Percentiles rank a stretch among this genome's conserved stretches.
Evolutionary conservation across 768 basidiomycete genomes (phyloP).

Genomic region (Mycena sanguinolenta): DNA sequence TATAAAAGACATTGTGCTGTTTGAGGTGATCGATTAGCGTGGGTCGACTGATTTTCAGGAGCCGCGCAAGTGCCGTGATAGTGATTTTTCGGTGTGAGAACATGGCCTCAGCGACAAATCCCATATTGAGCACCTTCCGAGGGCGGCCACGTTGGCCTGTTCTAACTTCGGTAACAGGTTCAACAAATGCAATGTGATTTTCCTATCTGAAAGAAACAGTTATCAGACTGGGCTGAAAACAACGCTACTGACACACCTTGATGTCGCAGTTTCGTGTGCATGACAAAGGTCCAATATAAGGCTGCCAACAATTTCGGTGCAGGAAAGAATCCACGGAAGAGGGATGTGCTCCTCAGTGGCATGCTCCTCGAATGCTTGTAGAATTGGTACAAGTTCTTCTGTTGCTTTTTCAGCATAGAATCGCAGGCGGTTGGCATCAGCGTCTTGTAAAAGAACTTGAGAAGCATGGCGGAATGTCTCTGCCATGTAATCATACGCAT

Average conservation of each 20-base stretch:
- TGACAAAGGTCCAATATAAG: slow-evolving; percentile 1
- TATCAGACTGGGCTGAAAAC: too few species aligned
- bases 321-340: background rate
- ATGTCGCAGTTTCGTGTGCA: background rate
- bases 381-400: slow-evolving; percentile 5
- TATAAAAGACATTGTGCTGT: background rate
- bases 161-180: background rate
- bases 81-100: background rate
- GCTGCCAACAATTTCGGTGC: background rate
- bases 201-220: background rate
- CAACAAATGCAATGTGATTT: background rate
- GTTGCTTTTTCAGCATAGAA: slow-evolving; percentile 2
- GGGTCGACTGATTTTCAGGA: background rate
- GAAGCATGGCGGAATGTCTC: slow-evolving; percentile 7
- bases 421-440: slow-evolving; percentile 1
- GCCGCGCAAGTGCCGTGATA: background rate
- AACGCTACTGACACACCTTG: background rate
- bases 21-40: slow-evolving; percentile 13
- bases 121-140: background rate
- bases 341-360: background rate
- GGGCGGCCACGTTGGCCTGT: slow-evolving; percentile 10
- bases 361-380: slow-evolving; percentile 3
- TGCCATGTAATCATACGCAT: slow-evolving; percentile 1
- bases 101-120: slow-evolving; percentile 11
- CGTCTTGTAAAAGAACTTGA: slow-evolving; percentile 1